Percentiles rank a stretch among this genome's conserved stretches.
Conservation (phyloP, 257 asterid genomes). For the Plantago elongata region DNA sequence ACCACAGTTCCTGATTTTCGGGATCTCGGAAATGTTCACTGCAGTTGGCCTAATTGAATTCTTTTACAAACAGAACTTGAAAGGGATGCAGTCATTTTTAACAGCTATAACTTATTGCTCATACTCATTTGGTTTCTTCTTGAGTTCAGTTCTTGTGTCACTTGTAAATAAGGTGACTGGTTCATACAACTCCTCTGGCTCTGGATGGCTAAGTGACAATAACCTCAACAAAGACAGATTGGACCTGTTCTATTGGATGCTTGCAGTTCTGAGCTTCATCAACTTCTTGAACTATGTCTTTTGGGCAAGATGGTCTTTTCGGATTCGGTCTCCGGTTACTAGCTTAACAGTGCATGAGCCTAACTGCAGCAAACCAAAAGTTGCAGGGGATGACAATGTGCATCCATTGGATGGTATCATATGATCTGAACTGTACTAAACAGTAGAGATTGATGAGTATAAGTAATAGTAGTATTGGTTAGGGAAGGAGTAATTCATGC, state of each 20-base stretch:
- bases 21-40: constrained; percentile 84
- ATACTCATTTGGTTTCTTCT: constrained; percentile 73
- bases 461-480: not conserved
- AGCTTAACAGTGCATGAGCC: constrained; percentile 12
- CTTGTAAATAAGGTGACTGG: constrained; percentile 60
- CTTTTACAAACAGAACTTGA: constrained; percentile 69
- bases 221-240: constrained; percentile 68
- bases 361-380: constrained; percentile 17
- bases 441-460: not conserved
- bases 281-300: constrained; percentile 74
- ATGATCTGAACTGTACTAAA: constrained; percentile 1
- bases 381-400: constrained; percentile 34
- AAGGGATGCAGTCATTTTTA: constrained; percentile 67
- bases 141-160: constrained; percentile 78
- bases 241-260: constrained; percentile 72
- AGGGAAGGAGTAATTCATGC: not conserved
- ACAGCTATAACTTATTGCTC: constrained; percentile 88
- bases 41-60: constrained; percentile 91
- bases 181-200: constrained; percentile 3
- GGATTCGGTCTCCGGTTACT: constrained; percentile 17
- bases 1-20: constrained; percentile 79
- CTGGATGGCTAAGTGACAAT: constrained; percentile 70
- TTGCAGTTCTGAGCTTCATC: constrained; percentile 58
- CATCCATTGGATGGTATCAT: constrained; percentile 20
- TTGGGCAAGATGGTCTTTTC: constrained; percentile 64